These are phyloP conservation scores for Stachybotrys echinatus DNA, from an alignment of 2,329 filamentous ascomycete species.

Conservation along the genomic window DNA sequence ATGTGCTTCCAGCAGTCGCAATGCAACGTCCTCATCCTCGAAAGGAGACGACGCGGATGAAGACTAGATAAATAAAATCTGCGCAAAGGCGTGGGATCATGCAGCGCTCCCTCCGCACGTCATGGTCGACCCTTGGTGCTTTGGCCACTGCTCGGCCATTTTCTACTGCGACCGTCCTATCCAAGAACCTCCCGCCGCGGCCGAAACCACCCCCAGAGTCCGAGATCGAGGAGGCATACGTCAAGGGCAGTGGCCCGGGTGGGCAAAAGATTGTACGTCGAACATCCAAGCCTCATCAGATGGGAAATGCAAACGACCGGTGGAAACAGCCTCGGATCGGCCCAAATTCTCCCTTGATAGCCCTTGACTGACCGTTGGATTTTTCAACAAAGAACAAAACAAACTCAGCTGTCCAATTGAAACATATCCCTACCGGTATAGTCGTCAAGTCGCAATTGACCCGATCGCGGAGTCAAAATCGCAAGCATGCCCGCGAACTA, in stretches of 20 bases:
- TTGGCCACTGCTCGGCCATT: conserved; percentile 16
- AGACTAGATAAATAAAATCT: neutral
- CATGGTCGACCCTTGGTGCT: neutral
- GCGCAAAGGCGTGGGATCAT: neutral
- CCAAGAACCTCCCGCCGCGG: conserved; percentile 66
- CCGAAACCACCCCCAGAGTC: conserved; percentile 66
- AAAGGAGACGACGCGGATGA: neutral
- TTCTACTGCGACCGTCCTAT: conserved; percentile 20
- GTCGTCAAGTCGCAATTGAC: conserved; percentile 94
- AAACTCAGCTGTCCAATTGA: conserved; percentile 87
- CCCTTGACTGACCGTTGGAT: conserved; percentile 1
- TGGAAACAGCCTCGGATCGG: too few relatives aligned
- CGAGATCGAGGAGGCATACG: conserved; percentile 78
- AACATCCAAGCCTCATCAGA: neutral
- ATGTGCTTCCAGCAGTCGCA: too few relatives aligned
- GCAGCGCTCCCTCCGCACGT: neutral
- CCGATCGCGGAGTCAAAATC: conserved; percentile 79
- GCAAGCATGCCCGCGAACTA: conserved; percentile 74
- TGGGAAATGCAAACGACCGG: too few relatives aligned
- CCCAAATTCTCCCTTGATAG: too few relatives aligned
- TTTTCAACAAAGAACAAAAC: conserved; percentile 78
- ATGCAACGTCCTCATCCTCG: too few relatives aligned
- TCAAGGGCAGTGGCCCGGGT: conserved; percentile 88
- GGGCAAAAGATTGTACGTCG: conserved; percentile 82
- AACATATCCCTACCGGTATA: conserved; percentile 82